Evolutionary conservation across 768 basidiomycete species (phyloP), one percentile per base, ranked within the genome.

Genomic region (Cyclocybe cylindracea): DNA sequence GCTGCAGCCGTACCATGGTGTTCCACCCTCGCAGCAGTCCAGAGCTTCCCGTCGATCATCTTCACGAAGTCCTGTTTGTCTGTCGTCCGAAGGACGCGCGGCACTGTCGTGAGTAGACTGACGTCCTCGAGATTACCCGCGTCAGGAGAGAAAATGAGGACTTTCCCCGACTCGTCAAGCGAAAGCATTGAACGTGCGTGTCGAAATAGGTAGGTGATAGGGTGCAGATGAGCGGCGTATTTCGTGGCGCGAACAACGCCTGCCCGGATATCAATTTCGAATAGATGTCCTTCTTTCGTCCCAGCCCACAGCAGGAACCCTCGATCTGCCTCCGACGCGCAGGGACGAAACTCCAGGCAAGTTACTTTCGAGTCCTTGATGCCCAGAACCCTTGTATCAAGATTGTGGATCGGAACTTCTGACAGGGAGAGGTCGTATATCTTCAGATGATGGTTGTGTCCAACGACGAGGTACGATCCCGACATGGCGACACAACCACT

Each of bases 201-300:
- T n/a, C 91, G 79, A 66, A 91, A 87, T 31, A 98, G 88, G 56
- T 84, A 75, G 1, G 79, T 79, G 48, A 98, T 77, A 1, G 86
- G 69, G 49, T 84, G 77, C 0, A 82, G 61, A 61, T 97, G 95
- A 0, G 80, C 82, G 10, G 76, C 73, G 34, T 77, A 73, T 54
- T 85, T 89, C 32, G 77, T 71, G 10, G 81, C 83, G 2, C 75
- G 75, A 14, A 93, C 67, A 4, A 60, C 57, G 0, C 85, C 87
- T 2, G 77, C 83, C 47, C 78, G 69, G 36, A 89, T 73, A 62
- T 98, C 92, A 49, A 96, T 57, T 73, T 97, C 94, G 57, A 87
- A 77, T 19, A 99, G 53, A 65, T 89, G 85, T 0, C 96, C 96
- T 19, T 96, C 93, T 70, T 90, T 94, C 29, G 92, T 92, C 4